Evolutionary conservation across 306 rosid genomes (phyloP).

Genomic region (Rosa chinensis): DNA sequence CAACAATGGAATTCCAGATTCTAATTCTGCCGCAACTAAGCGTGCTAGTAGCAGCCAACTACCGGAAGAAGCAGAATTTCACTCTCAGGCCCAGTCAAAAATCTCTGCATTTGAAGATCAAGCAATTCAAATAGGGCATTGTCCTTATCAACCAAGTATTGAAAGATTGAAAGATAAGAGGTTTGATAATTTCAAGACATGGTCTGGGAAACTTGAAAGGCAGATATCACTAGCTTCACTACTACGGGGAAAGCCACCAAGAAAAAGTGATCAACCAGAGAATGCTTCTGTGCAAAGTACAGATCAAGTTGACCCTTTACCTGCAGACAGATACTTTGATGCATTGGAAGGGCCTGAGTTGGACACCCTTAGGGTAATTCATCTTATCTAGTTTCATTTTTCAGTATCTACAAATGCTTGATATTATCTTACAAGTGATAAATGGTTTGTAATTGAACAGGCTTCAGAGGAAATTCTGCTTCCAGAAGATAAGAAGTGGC

Average conservation of each 20-base stretch:
- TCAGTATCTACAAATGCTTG: neutral
- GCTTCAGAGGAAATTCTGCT: slow-evolving; percentile 81
- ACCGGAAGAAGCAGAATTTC: neutral
- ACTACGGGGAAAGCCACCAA: slow-evolving; percentile 51
- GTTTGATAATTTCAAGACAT: slow-evolving; percentile 80
- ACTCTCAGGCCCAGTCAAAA: neutral
- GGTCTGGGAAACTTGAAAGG: slow-evolving; percentile 73
- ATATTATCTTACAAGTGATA: neutral
- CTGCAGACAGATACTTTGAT: slow-evolving; percentile 62
- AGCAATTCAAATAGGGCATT: slow-evolving; percentile 5
- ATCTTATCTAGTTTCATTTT: neutral
- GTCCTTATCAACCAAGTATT: slow-evolving; percentile 35
- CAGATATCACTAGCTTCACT: slow-evolving; percentile 44
- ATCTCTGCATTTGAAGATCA: slow-evolving; percentile 5
- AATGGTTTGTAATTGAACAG: slow-evolving; percentile 29
- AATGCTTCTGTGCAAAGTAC: slow-evolving; percentile 19
- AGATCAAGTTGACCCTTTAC: slow-evolving; percentile 40
- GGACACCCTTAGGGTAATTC: slow-evolving; percentile 70
- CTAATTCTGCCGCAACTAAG: neutral
- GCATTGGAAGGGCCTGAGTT: slow-evolving; percentile 55
- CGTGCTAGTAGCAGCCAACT: slow-evolving; percentile 5
- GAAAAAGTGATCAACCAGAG: slow-evolving; percentile 16
- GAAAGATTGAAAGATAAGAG: slow-evolving; percentile 50
- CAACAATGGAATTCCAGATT: slow-evolving; percentile 22
- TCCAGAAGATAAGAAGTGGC: slow-evolving; percentile 75